Percentiles rank a stretch among this genome's conserved stretches.
Conservation (phyloP, 108 stramenopile genomes). For the Nitzschia sp. region DNA sequence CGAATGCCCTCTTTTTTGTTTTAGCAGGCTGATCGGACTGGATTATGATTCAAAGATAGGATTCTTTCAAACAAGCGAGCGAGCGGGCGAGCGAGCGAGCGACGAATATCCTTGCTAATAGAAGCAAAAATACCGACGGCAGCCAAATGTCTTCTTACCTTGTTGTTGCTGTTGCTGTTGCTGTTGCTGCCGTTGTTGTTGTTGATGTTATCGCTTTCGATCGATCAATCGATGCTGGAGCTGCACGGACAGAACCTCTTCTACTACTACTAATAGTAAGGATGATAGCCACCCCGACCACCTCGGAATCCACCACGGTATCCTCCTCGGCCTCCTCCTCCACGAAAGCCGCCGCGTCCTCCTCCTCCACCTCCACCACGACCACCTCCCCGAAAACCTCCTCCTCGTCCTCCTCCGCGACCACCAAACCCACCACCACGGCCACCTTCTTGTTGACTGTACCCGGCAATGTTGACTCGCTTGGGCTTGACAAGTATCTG, state of each 20-base stretch:
- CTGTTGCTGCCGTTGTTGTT: too few species aligned
- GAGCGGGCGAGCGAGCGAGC: too few species aligned
- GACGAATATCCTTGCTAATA: background rate
- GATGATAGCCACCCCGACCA: conserved; percentile 53
- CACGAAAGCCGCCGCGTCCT: background rate
- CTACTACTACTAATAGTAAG: conserved; percentile 40
- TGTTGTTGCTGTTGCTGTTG: too few species aligned
- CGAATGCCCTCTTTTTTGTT: too few species aligned
- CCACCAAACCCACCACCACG: conserved; percentile 28
- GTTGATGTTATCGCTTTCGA: too few species aligned
- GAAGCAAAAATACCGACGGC: too few species aligned
- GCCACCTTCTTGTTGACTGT: conserved; percentile 31
- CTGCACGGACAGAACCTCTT: background rate
- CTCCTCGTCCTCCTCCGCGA: conserved; percentile 37
- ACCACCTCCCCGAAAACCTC: conserved; percentile 34
- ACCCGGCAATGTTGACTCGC: conserved; percentile 83
- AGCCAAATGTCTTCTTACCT: too few species aligned
- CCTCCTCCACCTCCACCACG: conserved; percentile 26
- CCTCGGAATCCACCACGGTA: conserved; percentile 31
- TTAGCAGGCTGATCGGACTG: too few species aligned
- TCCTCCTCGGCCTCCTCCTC: conserved; percentile 16
- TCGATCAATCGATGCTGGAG: too few species aligned
- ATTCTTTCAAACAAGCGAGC: too few species aligned
- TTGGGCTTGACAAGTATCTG: conserved; percentile 90
- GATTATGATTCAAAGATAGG: too few species aligned